Conservation (phyloP, 2,329 filamentous ascomycete genomes). For the Pyrenophora tritici-repentis region DNA sequence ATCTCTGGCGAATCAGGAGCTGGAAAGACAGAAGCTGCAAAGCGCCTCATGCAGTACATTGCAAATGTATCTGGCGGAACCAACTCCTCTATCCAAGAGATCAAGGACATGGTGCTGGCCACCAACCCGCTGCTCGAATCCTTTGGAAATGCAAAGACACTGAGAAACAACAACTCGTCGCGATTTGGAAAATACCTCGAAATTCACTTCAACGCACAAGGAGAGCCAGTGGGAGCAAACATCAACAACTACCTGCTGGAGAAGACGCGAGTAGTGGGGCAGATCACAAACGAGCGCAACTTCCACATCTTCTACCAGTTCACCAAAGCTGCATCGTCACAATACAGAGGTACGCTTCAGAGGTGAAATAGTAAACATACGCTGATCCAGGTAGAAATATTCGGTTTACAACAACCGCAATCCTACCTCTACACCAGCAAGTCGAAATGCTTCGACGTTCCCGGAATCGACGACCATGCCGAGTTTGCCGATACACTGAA, state of each 20-base stretch:
- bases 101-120: constrained; percentile 99
- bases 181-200: constrained; percentile 98
- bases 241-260: constrained; percentile 98
- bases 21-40: constrained; percentile 97
- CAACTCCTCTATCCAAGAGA: constrained; percentile 88
- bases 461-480: constrained; percentile 87
- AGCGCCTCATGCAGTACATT: constrained; percentile 99
- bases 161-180: constrained; percentile 98
- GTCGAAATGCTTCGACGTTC: constrained; percentile 93
- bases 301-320: constrained; percentile 99
- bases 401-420: constrained; percentile 87
- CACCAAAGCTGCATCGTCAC: constrained; percentile 87
- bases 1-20: constrained; percentile 98
- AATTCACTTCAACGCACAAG: constrained; percentile 89
- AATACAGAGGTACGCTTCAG: constrained; percentile 67
- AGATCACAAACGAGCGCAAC: constrained; percentile 93
- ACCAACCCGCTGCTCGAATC: constrained; percentile 97
- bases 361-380: background rate
- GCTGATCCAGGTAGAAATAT: constrained; percentile 62
- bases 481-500: constrained; percentile 90
- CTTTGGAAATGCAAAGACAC: constrained; percentile 96
- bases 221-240: constrained; percentile 92
- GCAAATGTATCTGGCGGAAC: constrained; percentile 89
- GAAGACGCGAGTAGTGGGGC: constrained; percentile 91
- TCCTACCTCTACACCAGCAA: constrained; percentile 92